Base-by-base conservation (phyloP, 108 stramenopile genomes). In the Cyclostephanos invisitatus region DNA sequence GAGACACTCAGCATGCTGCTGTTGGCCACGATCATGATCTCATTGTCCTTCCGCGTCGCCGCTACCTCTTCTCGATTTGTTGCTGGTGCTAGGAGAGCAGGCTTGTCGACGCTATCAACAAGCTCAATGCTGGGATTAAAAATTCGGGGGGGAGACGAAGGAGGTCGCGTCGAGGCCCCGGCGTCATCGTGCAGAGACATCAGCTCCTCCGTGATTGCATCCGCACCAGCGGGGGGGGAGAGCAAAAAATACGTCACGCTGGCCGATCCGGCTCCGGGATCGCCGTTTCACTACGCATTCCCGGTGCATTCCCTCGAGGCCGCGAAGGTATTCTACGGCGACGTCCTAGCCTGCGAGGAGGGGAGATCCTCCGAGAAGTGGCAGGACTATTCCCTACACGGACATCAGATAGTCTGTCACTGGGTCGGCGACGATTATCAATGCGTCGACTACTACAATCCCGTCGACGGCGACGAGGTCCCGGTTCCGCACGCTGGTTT, bases 391-490 rank as follows among this genome's bases (percentile, higher is more conserved):
- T 74, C 79, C 28, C 77, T 99, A 8, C 75, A 94, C 67, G 98
- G 98, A 1, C 97, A 99, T 78, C 98, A 99, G 72, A 93, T 98
- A 51, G 97, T 98, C 0, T 84, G 81, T 61, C 97, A 98, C 72
- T 96, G 89, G 91, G 98, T 96, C 11, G 94, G 97, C 9, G 47
- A 85, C 20, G 87, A 96, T 55, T 99, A 98, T 63, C 86, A 96
- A 25, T 96, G 94, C 70, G 80, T 82, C 18, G 98, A 99, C 73
- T 97, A 89, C 62, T 93, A 83, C 92, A 99, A 99, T 61, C 98
- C 98, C 12, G 98, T 99, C 18, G 98, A 99, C 75, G 97, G 97
- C 36, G 97, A 99, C 72, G 97, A 98, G 58, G 98, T 99, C 0
- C 98, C 98, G 9, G 98, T 99, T 11, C 97, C 97, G 5, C 98